Conservation (phyloP, 1,139 yeast species). For the Candida albicans region DNA sequence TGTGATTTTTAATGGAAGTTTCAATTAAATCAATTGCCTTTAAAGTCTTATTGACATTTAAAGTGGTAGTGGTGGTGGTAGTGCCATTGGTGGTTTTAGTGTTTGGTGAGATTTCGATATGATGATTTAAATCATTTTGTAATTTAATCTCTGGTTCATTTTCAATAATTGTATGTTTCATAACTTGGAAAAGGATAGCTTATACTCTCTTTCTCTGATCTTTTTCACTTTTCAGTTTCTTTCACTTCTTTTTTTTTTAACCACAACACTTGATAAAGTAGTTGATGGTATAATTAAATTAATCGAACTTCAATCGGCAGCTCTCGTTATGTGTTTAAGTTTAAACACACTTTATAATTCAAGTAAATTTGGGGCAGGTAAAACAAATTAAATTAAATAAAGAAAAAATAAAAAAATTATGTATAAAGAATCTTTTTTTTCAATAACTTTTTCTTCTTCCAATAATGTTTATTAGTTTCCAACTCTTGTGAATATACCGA, state of each 20-base stretch:
- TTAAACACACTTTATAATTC: slow-evolving; percentile 11
- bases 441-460: too few species aligned
- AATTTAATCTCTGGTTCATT: slow-evolving; percentile 4
- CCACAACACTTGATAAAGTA: slow-evolving; percentile 3
- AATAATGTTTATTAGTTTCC: too few species aligned
- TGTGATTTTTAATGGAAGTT: slow-evolving; percentile 42
- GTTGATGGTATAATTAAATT: slow-evolving; percentile 4
- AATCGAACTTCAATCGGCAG: slow-evolving; percentile 18
- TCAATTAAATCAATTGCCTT: slow-evolving; percentile 26
- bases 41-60: neutral
- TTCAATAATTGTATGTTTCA: slow-evolving; percentile 24
- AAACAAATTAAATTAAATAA: neutral
- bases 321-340: slow-evolving; percentile 15
- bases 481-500: too few species aligned
- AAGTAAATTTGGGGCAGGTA: slow-evolving; percentile 4
- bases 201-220: too few species aligned
- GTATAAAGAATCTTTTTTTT: neutral
- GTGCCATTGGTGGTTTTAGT: neutral
- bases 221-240: neutral
- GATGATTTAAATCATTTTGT: slow-evolving; percentile 2
- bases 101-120: neutral
- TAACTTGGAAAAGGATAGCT: slow-evolving; percentile 17
- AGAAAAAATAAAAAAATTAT: neutral
- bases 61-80: neutral
- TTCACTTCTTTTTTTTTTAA: neutral